phyloP scores from a whole-genome alignment of 805 yeast species.

The Candida ortonii region DNA sequence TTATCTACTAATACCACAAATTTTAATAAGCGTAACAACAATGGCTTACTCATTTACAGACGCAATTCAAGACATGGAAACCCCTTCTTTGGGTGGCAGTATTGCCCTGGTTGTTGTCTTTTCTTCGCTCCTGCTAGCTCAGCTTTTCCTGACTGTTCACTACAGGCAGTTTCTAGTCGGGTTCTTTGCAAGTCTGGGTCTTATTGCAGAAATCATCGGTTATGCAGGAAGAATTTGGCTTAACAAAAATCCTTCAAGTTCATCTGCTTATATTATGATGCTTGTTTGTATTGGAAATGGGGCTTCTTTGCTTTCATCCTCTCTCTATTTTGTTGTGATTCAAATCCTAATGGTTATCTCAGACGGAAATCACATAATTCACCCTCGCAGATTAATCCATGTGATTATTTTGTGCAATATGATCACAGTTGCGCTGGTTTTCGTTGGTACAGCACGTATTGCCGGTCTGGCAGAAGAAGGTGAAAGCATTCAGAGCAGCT shows the following conservation, averaged over 20 bases:
- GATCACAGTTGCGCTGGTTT: slow-evolving; percentile 61
- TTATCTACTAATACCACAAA: no score
- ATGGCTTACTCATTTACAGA: no score
- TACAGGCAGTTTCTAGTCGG: slow-evolving; percentile 65
- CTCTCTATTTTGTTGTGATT: slow-evolving; percentile 66
- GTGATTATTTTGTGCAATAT: slow-evolving; percentile 67
- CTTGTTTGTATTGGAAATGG: slow-evolving; percentile 68
- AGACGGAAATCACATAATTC: no score
- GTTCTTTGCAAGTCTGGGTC: slow-evolving; percentile 50
- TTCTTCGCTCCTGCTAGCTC: slow-evolving; percentile 36
- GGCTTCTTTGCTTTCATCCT: slow-evolving; percentile 81
- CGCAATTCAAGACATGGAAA: no score
- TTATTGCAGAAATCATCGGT: slow-evolving; percentile 62
- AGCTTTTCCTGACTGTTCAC: slow-evolving; percentile 40
- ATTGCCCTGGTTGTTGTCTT: neutral
- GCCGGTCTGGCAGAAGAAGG: slow-evolving; percentile 39
- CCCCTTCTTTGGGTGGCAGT: no score
- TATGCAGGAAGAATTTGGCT: slow-evolving; percentile 59
- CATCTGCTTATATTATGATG: slow-evolving; percentile 55
- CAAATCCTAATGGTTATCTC: slow-evolving; percentile 63
- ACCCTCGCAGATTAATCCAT: no score
- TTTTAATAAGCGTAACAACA: no score
- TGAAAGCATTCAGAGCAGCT: slow-evolving; percentile 41
- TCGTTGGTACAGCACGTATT: slow-evolving; percentile 72
- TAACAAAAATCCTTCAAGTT: slow-evolving; percentile 31